A percentile compares a stretch with the other conserved stretches of the same genome.
These are phyloP conservation scores for Begonia masoniana DNA, from an alignment of 306 rosid genomes.

Conservation along the genomic window DNA sequence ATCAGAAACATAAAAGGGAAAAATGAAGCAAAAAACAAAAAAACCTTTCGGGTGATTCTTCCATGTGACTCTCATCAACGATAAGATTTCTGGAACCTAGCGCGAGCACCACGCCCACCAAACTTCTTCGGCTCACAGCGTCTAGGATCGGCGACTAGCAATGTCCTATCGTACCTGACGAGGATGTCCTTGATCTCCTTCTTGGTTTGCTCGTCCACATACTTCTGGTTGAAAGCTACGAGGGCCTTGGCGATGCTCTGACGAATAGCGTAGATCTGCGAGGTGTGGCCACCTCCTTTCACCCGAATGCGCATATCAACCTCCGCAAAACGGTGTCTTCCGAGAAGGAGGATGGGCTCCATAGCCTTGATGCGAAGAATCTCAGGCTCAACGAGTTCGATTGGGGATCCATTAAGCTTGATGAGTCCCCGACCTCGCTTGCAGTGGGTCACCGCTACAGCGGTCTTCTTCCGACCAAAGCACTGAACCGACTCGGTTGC, in stretches of 20 bases:
- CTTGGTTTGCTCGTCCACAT: constrained; percentile 52
- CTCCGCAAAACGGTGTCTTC: constrained; percentile 27
- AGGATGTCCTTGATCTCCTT: constrained; percentile 51
- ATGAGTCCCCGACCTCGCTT: constrained; percentile 41
- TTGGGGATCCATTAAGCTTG: constrained; percentile 47
- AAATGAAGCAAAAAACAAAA: not conserved
- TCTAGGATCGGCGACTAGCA: constrained; percentile 44
- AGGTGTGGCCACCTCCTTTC: constrained; percentile 43
- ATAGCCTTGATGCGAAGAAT: constrained; percentile 42
- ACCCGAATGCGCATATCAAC: constrained; percentile 45
- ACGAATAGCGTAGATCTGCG: constrained; percentile 41
- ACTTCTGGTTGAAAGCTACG: constrained; percentile 43
- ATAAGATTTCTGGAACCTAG: constrained; percentile 50
- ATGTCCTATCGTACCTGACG: constrained; percentile 30
- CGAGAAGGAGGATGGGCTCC: constrained; percentile 39
- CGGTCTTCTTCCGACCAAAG: constrained; percentile 48
- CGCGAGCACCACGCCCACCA: constrained; percentile 51
- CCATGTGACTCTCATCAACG: constrained; percentile 15
- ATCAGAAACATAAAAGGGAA: not conserved
- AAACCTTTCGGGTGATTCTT: too few relatives aligned
- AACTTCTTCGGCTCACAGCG: constrained; percentile 60
- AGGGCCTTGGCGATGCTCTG: constrained; percentile 47
- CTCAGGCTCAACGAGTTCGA: constrained; percentile 39
- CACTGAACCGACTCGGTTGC: constrained; percentile 29
- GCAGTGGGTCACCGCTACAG: constrained; percentile 50